These are phyloP conservation scores for Picea mariana DNA, from an alignment of 83 land plant genomes.

Conservation along the genomic window DNA sequence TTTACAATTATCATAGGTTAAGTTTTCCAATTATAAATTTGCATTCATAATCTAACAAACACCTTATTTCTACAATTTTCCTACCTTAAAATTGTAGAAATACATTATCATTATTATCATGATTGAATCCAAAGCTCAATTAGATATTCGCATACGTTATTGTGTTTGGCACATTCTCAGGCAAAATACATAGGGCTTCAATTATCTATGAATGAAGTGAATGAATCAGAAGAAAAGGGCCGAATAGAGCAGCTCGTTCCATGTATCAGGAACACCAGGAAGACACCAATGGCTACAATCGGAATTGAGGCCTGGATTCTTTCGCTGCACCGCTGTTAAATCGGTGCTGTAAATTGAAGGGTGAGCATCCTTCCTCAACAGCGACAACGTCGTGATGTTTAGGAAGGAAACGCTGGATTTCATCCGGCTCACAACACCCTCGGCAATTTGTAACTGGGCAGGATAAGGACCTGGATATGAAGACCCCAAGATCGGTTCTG, in stretches of 20 bases:
- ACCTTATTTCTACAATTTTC: too few species aligned
- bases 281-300: conserved; percentile 9
- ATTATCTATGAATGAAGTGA: background rate
- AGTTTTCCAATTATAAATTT: too few species aligned
- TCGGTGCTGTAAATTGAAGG: conserved; percentile 37
- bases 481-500: conserved; percentile 39
- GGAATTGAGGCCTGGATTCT: background rate
- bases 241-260: conserved; percentile 2
- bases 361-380: conserved; percentile 60
- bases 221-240: background rate
- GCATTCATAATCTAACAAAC: too few species aligned
- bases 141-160: too few species aligned
- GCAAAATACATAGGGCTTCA: too few species aligned
- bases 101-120: too few species aligned
- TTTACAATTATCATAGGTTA: too few species aligned
- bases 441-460: conserved; percentile 19
- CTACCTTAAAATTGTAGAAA: too few species aligned
- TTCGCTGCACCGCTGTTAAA: background rate
- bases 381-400: conserved; percentile 57
- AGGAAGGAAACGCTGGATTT: conserved; percentile 40
- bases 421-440: conserved; percentile 34
- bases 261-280: background rate
- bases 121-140: too few species aligned
- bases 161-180: too few species aligned
- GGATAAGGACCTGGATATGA: conserved; percentile 52